phyloP scores from a whole-genome alignment of 2,329 filamentous ascomycete genomes.

The Alternaria alternata region DNA sequence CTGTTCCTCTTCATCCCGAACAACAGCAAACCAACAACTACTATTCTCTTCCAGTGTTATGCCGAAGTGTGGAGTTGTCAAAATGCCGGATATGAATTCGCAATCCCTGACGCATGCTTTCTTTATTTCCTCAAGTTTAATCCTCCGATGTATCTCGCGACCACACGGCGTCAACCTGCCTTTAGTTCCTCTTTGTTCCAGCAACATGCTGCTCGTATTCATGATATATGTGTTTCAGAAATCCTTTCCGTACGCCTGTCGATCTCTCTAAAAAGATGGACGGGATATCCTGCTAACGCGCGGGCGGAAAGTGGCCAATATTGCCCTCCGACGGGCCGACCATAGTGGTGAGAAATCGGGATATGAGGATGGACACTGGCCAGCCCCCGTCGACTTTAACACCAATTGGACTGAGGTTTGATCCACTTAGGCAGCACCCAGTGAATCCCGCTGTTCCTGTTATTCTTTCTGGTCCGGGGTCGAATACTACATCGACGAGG shows the following conservation, averaged over 20 bases:
- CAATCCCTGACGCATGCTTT: conserved; percentile 34
- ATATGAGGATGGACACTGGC: conserved; percentile 14
- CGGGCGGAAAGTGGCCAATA: not conserved
- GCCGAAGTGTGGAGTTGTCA: conserved; percentile 11
- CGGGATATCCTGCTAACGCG: conserved; percentile 6
- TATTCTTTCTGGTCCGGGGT: conserved; percentile 13
- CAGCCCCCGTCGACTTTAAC: not conserved
- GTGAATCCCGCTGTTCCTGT: conserved; percentile 12
- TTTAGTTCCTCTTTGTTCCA: conserved; percentile 24
- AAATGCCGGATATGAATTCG: conserved; percentile 26
- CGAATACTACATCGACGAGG: conserved; percentile 19
- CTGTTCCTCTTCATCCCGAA: conserved; percentile 4
- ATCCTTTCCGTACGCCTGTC: not conserved
- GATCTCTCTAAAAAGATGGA: not conserved
- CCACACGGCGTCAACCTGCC: conserved; percentile 14
- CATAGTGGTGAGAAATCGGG: not conserved
- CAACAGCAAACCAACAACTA: conserved; percentile 16
- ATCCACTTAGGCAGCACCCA: conserved; percentile 21
- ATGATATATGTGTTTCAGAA: conserved; percentile 20
- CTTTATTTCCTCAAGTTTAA: conserved; percentile 33
- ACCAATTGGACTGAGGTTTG: conserved; percentile 4
- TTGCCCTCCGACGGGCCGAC: not conserved
- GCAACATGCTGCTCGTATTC: conserved; percentile 6
- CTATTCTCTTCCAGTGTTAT: conserved; percentile 10
- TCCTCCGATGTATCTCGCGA: conserved; percentile 17